Conservation (phyloP, 345 rosid species). For the sweet orange (Citrus sinensis) region DVS_A1.0 CM039162.1:1266001-1266500, state of each 20-base stretch:
- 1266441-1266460: slow-evolving; percentile 36
- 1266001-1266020: slow-evolving; percentile 37
- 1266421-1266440: slow-evolving; percentile 35
- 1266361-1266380: background rate
- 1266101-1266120: slow-evolving; percentile 42
- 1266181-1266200: slow-evolving; percentile 2
- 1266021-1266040: slow-evolving; percentile 33
- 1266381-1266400: background rate
- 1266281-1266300: background rate
- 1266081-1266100: slow-evolving; percentile 31
- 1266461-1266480: slow-evolving; percentile 39
- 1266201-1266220: slow-evolving; percentile 25
- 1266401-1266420: slow-evolving; percentile 20
- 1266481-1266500: slow-evolving; percentile 33
- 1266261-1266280: background rate
- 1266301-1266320: background rate
- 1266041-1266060: slow-evolving; percentile 47
- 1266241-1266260: background rate
- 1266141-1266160: slow-evolving; percentile 10
- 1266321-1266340: background rate
- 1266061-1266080: slow-evolving; percentile 41
- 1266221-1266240: background rate
- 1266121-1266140: slow-evolving; percentile 38
- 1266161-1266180: slow-evolving; percentile 19
- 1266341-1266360: no score